These are phyloP conservation scores for Trichoderma atroviride DNA, from an alignment of 2,329 filamentous ascomycete species.

Conservation along the genomic window DNA sequence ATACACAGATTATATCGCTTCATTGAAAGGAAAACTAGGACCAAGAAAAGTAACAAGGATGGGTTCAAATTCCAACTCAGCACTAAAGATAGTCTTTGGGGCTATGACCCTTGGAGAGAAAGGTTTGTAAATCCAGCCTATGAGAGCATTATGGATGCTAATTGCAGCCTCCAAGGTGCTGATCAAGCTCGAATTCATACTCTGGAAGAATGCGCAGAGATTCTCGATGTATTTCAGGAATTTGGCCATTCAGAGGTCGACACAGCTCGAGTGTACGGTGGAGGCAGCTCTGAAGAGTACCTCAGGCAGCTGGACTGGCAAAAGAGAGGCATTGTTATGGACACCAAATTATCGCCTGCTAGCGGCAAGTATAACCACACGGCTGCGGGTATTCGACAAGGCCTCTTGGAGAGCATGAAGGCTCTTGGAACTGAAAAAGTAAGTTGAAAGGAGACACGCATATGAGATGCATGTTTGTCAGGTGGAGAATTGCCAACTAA, in stretches of 20 bases:
- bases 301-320: slow-evolving; percentile 23
- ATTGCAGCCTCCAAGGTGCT: not conserved
- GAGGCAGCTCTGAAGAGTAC: slow-evolving; percentile 23
- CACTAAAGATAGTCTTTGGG: slow-evolving; percentile 25
- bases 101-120: slow-evolving; percentile 25
- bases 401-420: slow-evolving; percentile 15
- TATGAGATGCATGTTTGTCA: too few relatives aligned
- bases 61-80: slow-evolving; percentile 16
- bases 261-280: slow-evolving; percentile 23
- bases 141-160: not conserved
- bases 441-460: not conserved
- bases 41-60: not conserved
- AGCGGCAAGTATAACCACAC: slow-evolving; percentile 7
- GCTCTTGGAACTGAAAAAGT: slow-evolving; percentile 27
- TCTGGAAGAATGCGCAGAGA: slow-evolving; percentile 16
- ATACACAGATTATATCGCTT: not conserved
- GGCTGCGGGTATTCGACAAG: not conserved
- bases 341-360: slow-evolving; percentile 15
- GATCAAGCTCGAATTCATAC: slow-evolving; percentile 23
- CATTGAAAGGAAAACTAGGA: too few relatives aligned
- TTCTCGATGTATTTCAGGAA: slow-evolving; percentile 22
- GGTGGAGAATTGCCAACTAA: not conserved
- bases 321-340: slow-evolving; percentile 21
- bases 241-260: slow-evolving; percentile 26
- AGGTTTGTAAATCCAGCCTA: slow-evolving; percentile 7